Conservation (phyloP, 768 basidiomycete genomes). For the Neoboletus brunneissimus region DNA sequence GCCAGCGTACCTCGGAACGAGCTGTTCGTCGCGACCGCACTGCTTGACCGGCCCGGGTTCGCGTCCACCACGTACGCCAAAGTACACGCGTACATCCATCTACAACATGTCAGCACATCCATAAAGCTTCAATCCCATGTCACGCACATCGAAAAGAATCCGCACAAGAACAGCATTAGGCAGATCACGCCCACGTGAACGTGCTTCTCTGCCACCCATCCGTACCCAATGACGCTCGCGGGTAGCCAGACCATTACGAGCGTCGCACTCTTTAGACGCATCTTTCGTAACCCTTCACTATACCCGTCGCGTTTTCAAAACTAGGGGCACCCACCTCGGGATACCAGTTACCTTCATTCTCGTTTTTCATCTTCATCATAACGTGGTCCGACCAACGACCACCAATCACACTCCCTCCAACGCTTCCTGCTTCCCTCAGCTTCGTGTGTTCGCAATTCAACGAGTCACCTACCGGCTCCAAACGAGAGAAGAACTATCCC, state of each 20-base stretch:
- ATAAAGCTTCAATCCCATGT: background rate
- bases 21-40: constrained; percentile 74
- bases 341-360: constrained; percentile 45
- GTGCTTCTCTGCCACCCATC: constrained; percentile 67
- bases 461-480: constrained; percentile 52
- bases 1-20: constrained; percentile 69
- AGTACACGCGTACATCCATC: constrained; percentile 63
- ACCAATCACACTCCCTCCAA: constrained; percentile 53
- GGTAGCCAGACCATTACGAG: constrained; percentile 55
- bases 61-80: constrained; percentile 86
- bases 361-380: constrained; percentile 39
- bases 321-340: constrained; percentile 56
- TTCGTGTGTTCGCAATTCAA: background rate
- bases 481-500: constrained; percentile 76
- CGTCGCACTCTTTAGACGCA: constrained; percentile 66
- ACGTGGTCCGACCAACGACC: constrained; percentile 58
- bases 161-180: constrained; percentile 67
- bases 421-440: constrained; percentile 36
- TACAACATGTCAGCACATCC: constrained; percentile 19
- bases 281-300: constrained; percentile 39
- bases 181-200: constrained; percentile 67
- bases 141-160: constrained; percentile 71
- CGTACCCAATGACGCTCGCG: constrained; percentile 61
- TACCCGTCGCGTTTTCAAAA: background rate
- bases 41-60: constrained; percentile 75